A percentile compares a stretch with the other conserved stretches of the same genome.
phyloP scores from a whole-genome alignment of 495 filamentous ascomycete genomes.

The Hypoxylon intermedium region DNA sequence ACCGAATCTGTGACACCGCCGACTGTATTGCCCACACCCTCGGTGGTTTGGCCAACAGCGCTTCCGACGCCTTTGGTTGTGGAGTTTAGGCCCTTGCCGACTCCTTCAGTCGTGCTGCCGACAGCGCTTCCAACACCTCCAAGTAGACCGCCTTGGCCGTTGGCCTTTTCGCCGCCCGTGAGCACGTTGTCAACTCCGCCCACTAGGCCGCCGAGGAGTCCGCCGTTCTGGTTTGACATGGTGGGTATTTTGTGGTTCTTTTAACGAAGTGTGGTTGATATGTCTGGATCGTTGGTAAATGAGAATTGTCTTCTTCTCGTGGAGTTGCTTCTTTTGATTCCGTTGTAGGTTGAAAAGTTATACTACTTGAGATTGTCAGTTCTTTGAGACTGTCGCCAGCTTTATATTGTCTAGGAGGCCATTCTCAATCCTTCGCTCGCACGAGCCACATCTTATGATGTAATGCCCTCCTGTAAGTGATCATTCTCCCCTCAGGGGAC shows the following conservation, averaged over 20 bases:
- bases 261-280: too few relatives aligned
- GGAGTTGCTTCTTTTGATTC: neutral
- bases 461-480: conserved; percentile 12
- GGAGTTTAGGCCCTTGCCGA: conserved; percentile 46
- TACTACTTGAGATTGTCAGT: neutral
- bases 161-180: conserved; percentile 49
- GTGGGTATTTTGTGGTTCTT: conserved; percentile 11
- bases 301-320: neutral
- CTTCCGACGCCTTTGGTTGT: conserved; percentile 47
- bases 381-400: neutral
- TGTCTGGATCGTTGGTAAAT: neutral
- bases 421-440: neutral
- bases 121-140: conserved; percentile 43
- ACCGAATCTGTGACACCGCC: conserved; percentile 37
- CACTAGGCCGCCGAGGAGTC: conserved; percentile 50
- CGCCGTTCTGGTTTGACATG: conserved; percentile 46
- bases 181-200: conserved; percentile 50
- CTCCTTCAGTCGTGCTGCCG: conserved; percentile 44
- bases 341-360: neutral
- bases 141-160: conserved; percentile 52
- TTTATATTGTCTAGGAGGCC: conserved; percentile 8
- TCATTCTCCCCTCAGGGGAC: conserved; percentile 14
- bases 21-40: conserved; percentile 42
- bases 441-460: conserved; percentile 36
- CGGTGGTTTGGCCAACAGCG: conserved; percentile 46